Evolutionary conservation across 208 protist genomes (phyloP).

Genomic region (Endotrypanum monterogeii): DNA sequence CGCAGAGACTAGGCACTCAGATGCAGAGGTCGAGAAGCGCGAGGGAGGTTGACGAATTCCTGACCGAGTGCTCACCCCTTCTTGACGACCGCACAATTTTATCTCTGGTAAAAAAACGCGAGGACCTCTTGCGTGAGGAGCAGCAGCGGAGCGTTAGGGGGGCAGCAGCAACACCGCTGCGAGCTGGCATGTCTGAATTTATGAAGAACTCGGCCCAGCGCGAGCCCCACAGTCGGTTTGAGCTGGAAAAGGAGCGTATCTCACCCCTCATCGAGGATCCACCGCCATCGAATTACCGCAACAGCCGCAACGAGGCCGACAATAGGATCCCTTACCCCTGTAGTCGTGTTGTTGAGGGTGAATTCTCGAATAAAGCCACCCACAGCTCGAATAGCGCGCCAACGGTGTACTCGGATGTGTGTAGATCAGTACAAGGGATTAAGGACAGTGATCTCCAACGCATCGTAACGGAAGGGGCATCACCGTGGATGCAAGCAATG

Average conservation of each 20-base stretch:
- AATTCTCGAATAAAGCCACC: background rate
- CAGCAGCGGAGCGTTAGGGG: background rate
- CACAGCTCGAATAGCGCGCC: background rate
- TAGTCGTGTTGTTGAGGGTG: background rate
- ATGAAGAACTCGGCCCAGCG: background rate
- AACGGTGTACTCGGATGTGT: conserved; percentile 12
- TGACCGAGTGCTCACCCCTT: conserved; percentile 45
- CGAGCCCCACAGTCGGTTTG: background rate
- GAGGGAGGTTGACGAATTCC: conserved; percentile 53
- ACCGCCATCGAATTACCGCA: background rate
- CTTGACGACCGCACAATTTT: conserved; percentile 59
- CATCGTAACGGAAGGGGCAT: conserved; percentile 9
- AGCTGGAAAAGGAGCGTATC: conserved; percentile 8
- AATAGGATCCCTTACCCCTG: background rate
- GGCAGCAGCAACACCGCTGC: conserved; percentile 15
- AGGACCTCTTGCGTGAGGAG: conserved; percentile 39
- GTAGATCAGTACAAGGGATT: background rate
- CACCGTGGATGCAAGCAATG: conserved; percentile 35
- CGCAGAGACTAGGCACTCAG: conserved; percentile 35
- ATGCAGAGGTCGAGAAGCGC: conserved; percentile 46
- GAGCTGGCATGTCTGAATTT: background rate
- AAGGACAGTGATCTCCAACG: conserved; percentile 7
- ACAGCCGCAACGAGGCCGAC: background rate
- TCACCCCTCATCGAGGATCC: background rate
- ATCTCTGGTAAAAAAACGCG: conserved; percentile 56